These are phyloP conservation scores for Paraphoma sp. DNA, from an alignment of 2,329 filamentous ascomycete genomes.

Conservation along the genomic window DNA sequence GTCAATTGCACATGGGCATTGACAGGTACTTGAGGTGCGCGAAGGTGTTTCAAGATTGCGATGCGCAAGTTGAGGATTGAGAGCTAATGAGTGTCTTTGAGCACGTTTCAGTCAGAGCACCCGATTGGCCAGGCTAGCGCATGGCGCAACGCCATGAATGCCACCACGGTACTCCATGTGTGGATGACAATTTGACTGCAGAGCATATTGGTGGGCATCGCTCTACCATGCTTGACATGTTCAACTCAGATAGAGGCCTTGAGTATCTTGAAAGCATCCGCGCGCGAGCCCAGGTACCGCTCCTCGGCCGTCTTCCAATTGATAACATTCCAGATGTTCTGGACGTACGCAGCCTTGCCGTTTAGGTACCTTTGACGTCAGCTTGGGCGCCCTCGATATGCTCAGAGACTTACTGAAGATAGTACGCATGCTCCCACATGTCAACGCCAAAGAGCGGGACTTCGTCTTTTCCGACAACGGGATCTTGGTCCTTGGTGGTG, in stretches of 20 bases:
- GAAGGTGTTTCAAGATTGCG: neutral
- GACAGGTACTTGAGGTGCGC: no score
- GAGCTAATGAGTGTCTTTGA: constrained; percentile 43
- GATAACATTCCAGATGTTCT: constrained; percentile 79
- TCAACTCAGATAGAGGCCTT: constrained; percentile 40
- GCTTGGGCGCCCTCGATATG: neutral
- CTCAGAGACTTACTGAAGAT: constrained; percentile 66
- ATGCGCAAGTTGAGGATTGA: constrained; percentile 17
- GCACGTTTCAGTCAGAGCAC: constrained; percentile 45
- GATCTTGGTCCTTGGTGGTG: constrained; percentile 88
- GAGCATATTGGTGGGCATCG: no score
- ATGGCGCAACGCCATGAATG: constrained; percentile 11
- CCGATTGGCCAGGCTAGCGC: constrained; percentile 25
- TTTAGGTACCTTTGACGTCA: constrained; percentile 68
- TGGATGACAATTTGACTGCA: no score
- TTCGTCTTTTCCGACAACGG: constrained; percentile 66
- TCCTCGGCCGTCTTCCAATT: constrained; percentile 77
- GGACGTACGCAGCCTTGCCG: constrained; percentile 75
- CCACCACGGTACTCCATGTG: constrained; percentile 30
- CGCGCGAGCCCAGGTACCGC: constrained; percentile 60
- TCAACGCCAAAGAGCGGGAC: constrained; percentile 80
- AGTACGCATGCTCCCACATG: constrained; percentile 96
- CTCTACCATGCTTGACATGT: neutral
- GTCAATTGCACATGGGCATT: neutral
- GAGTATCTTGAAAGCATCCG: constrained; percentile 48